Evolutionary conservation across 495 filamentous ascomycete genomes (phyloP), one percentile per base, ranked within the genome.

Genomic region (Tuber brumale): DNA sequence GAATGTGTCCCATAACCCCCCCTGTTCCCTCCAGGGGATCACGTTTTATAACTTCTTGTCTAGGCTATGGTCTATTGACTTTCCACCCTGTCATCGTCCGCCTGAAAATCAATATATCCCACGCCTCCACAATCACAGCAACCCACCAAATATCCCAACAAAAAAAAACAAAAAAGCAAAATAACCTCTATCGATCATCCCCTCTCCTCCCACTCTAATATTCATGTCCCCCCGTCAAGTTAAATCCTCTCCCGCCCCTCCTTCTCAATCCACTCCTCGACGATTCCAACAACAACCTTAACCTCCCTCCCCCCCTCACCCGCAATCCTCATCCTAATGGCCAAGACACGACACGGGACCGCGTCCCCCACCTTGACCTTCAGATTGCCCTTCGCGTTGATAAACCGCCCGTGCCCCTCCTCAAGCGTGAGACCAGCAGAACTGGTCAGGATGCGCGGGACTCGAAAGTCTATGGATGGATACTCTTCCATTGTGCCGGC

Each of bases 231-330:
- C 27, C 27, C 23, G 23, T 23, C 46, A 48, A 48, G 19, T 23
- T 27, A 57, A 57, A n/a, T 8, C 48, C 48, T 19, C 23, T 57
- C 48, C 23, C 6, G 48, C n/a, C 23, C 48, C 48, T 57, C 48
- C 48, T 3, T n/a, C 48, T 57, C 48, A 57, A 57, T 12, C 48
- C 48, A 57, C 23, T 57, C 48, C 6, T 23, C 9, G 1, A 57
- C 0, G 4, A 61, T 27, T 14, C 23, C 51, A 14, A 61, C 51
- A 27, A 61, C 51, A 61, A 27, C 51, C n/a, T 61, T 61, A 27
- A 61, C 51, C 51, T 61, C 51, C 51, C 51, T 61, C 51, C 51
- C 51, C 51, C 27, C 51, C 51, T 61, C 51, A 61, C 57, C 57
- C 12, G 8, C 57, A 1, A 31, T 31, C n/a, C 27, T 66, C 57